Evolutionary conservation across 2,329 filamentous ascomycete genomes (phyloP).

Genomic region (Furcasterigmium sp.): DNA sequence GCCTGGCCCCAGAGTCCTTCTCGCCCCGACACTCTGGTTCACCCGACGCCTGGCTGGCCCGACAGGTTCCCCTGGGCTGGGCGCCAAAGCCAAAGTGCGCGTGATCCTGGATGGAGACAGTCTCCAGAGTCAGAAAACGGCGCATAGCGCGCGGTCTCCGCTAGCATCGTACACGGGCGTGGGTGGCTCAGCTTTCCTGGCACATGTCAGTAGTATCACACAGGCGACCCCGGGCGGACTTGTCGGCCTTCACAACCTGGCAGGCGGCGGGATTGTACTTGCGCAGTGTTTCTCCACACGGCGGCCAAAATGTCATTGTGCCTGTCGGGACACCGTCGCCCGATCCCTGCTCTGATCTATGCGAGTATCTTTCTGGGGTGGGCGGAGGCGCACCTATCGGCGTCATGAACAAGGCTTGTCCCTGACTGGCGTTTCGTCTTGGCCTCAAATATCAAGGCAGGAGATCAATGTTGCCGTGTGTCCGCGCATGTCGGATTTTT

Average conservation of each 20-base stretch:
- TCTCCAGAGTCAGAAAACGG: neutral
- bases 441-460: neutral
- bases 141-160: neutral
- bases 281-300: slow-evolving; percentile 4
- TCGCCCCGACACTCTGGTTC: slow-evolving; percentile 3
- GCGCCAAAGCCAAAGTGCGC: slow-evolving; percentile 1
- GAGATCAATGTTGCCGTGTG: neutral
- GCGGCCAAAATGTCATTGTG: neutral
- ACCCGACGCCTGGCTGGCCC: neutral
- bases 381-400: slow-evolving; percentile 1
- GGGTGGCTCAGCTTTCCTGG: neutral
- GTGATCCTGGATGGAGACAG: neutral
- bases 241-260: neutral
- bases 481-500: neutral
- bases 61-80: neutral
- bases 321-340: neutral
- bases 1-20: neutral
- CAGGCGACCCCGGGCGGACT: neutral
- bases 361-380: neutral
- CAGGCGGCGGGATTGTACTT: neutral
- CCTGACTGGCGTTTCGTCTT: neutral
- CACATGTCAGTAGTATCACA: neutral
- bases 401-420: neutral
- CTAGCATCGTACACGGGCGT: too few relatives aligned
- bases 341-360: slow-evolving; percentile 4